Base-by-base conservation (phyloP, 495 filamentous ascomycete genomes). In the Friedmanniomyces simplex region DNA sequence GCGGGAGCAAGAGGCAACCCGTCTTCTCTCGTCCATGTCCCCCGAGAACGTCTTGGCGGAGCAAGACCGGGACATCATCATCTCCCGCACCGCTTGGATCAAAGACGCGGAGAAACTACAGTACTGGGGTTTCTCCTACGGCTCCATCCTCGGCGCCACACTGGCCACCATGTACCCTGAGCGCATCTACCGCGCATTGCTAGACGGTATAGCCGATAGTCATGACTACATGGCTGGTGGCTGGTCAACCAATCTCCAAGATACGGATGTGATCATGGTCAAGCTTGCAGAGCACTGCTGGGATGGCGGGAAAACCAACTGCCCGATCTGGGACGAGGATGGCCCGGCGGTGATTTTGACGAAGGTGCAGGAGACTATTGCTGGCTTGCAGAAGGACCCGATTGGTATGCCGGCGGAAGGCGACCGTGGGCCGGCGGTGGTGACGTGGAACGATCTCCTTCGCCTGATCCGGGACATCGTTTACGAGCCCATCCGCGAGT, bases 401-500 rank as follows among this genome's bases (percentile, higher is more conserved):
- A 62, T 82, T 22, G 66, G 75, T 28, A 67, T 83, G n/a, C 59
- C 67, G 10, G 58, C 60, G 1, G 47, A 60, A 13, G 53, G 11
- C 13, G 30, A 6, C 20, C 16, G 30, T 32, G 55, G 52, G 0
- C 69, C 70, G 24, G 63, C 65, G 30, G 47, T 71, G n/a, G 54
- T 71, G 14, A 67, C 66, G 12, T 65, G 49, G 45, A 65, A 60
- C 45, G 70, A 71, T 51, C 18, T 69, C 6, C 54, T 58, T 14
- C 18, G 1, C 1, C 20, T 68, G 28, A 67, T 83, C 14, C 74
- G 80, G 20, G 60, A 62, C 0, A 57, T 74, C 10, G 65, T 85
- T 10, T 89, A 89, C 57, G 70, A 74, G 32, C 86, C 86, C 0
- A 61, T 85, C 21, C 46, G 64, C 16, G 68, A 71, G 34, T 88